A percentile compares a stretch with the other conserved stretches of the same genome.
Evolutionary conservation across 192 early-diverging fungal species (phyloP).

Genomic region (Physocladia obscura): DNA sequence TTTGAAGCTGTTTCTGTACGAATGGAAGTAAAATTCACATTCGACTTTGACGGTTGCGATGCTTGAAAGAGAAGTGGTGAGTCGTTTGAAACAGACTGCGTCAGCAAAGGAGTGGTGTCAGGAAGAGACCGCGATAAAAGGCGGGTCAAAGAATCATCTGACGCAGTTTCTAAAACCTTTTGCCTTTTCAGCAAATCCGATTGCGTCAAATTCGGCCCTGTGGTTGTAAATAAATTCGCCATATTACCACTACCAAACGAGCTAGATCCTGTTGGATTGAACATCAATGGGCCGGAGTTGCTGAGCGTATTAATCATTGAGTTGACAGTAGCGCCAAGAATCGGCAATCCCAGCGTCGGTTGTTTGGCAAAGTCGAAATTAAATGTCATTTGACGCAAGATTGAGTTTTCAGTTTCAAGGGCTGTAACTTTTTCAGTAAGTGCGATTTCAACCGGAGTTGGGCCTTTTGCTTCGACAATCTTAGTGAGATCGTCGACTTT

Average conservation of each 20-base stretch:
- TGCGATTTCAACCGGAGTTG: not conserved
- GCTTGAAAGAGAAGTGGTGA: too few relatives aligned
- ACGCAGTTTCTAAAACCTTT: not conserved
- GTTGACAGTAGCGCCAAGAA: not conserved
- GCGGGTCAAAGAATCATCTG: not conserved
- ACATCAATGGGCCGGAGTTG: not conserved
- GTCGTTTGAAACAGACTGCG: not conserved
- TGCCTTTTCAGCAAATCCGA: not conserved
- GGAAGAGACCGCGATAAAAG: not conserved
- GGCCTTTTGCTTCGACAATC: not conserved
- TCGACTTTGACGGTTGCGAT: not conserved
- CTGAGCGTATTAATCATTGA: not conserved
- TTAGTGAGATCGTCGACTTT: constrained; percentile 9
- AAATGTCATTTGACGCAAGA: constrained; percentile 23
- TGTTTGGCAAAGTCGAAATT: constrained; percentile 10
- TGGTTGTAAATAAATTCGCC: not conserved
- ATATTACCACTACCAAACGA: not conserved
- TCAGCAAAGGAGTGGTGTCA: not conserved
- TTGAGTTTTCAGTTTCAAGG: constrained; percentile 5
- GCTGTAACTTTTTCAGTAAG: not conserved
- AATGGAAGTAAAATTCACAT: too few relatives aligned
- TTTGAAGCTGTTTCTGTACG: not conserved
- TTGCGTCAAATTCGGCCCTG: not conserved
- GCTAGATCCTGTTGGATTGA: not conserved
- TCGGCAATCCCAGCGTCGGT: not conserved